Evolutionary conservation across 2,329 filamentous ascomycete genomes (phyloP).

Genomic region (Fusarium succisae): DNA sequence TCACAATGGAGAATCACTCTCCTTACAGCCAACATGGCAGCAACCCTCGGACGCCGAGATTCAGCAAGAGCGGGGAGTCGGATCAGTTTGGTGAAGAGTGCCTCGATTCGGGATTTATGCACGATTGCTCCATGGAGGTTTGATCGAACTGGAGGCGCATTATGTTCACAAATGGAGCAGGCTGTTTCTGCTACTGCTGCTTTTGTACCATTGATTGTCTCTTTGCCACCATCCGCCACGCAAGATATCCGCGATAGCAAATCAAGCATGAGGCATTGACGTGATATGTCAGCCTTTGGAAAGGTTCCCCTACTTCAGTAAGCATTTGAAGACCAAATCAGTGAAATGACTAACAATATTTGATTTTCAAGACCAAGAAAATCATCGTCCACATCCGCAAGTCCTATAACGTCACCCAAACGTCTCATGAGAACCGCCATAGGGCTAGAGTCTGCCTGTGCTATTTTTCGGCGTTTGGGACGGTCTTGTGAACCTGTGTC

Average conservation of each 20-base stretch:
- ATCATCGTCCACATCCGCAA: constrained; percentile 35
- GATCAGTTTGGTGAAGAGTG: constrained; percentile 58
- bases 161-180: constrained; percentile 44
- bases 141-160: not conserved
- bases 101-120: constrained; percentile 52
- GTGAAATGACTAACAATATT: constrained; percentile 56
- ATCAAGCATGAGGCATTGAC: constrained; percentile 63
- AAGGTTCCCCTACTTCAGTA: constrained; percentile 52
- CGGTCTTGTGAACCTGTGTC: constrained; percentile 32
- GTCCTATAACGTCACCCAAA: constrained; percentile 45
- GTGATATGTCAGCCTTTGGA: constrained; percentile 55
- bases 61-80: constrained; percentile 57
- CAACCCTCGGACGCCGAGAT: constrained; percentile 70
- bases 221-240: constrained; percentile 20
- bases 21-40: constrained; percentile 76
- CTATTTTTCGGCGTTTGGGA: constrained; percentile 46
- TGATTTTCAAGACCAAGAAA: constrained; percentile 47
- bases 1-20: constrained; percentile 74
- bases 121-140: constrained; percentile 5
- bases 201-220: not conserved
- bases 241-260: constrained; percentile 62
- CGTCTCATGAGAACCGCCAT: constrained; percentile 29
- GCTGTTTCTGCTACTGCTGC: not conserved
- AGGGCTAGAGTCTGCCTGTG: constrained; percentile 27
- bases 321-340: constrained; percentile 18